Base-by-base conservation (phyloP, 139 green algal genomes). In the Axilococcus clingmanii region DNA sequence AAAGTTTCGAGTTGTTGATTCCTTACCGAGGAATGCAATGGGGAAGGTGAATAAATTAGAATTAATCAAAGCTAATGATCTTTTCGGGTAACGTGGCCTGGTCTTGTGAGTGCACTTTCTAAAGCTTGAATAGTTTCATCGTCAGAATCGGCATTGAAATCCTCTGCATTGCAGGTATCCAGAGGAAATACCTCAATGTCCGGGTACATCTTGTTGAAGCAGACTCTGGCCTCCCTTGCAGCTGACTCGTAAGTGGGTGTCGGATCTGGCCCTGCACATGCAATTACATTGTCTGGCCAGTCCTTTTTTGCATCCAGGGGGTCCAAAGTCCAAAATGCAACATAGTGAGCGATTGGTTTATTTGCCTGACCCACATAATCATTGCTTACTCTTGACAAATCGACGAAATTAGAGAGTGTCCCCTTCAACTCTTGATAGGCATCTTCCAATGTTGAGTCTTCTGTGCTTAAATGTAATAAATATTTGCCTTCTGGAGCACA, bases 21-120 rank as follows among this genome's bases (percentile, higher is more conserved):
- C 52, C 4, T 72, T 98, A 23, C 86, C 81, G 0, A 63, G 91
- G 27, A 98, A 98, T 50, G 83, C 88, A 3, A 96, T 98, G 90
- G 91, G 90, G 43, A 98, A 98, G 60, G 69, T 98, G 9, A 97
- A 95, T 77, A 95, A 95, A 59, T 82, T 85, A n/a, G n/a, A n/a
- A n/a, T n/a, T n/a, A n/a, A n/a, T n/a, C n/a, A n/a, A n/a, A n/a
- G n/a, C n/a, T n/a, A n/a, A n/a, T n/a, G n/a, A n/a, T n/a, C n/a
- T n/a, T n/a, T n/a, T n/a, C n/a, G n/a, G n/a, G n/a, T n/a, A n/a
- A n/a, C n/a, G n/a, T n/a, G n/a, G n/a, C n/a, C n/a, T n/a, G n/a
- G n/a, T n/a, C n/a, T n/a, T n/a, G n/a, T n/a, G n/a, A n/a, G n/a
- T 8, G 44, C 32, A 16, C 22, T 33, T n/a, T 64, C 40, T 30